Evolutionary conservation across 495 filamentous ascomycete species (phyloP).

Genomic region (Aspergillus funiculosus): DNA sequence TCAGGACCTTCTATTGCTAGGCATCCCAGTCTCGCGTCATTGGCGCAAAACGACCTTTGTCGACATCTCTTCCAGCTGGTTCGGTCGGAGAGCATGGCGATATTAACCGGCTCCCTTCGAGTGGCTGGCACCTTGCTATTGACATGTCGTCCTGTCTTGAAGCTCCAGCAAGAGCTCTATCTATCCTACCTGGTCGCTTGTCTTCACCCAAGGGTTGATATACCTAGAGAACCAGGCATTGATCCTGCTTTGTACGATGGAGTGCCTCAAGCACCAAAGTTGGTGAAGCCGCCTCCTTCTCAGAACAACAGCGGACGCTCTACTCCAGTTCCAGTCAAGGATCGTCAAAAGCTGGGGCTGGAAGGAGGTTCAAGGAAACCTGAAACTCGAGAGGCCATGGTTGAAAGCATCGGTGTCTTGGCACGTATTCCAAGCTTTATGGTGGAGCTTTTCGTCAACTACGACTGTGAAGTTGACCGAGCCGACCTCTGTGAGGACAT

Average conservation of each 20-base stretch:
- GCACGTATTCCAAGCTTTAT: constrained; percentile 90
- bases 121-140: constrained; percentile 87
- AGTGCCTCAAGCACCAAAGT: constrained; percentile 82
- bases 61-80: constrained; percentile 95
- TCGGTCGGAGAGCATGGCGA: constrained; percentile 88
- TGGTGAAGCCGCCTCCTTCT: constrained; percentile 75
- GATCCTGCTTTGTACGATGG: constrained; percentile 89
- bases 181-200: constrained; percentile 92
- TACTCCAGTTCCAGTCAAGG: constrained; percentile 89
- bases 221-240: constrained; percentile 84
- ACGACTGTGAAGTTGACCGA: constrained; percentile 92
- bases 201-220: constrained; percentile 85
- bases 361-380: constrained; percentile 90
- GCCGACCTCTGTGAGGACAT: constrained; percentile 92
- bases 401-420: constrained; percentile 88
- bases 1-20: constrained; percentile 92
- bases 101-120: constrained; percentile 84
- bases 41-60: constrained; percentile 92
- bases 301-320: constrained; percentile 74
- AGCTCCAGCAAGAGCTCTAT: constrained; percentile 95
- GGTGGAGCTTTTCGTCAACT: constrained; percentile 94
- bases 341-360: constrained; percentile 86
- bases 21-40: constrained; percentile 78
- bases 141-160: constrained; percentile 86
- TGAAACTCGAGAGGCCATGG: constrained; percentile 96